Base-by-base conservation (phyloP, 805 yeast species). In the Torulaspora franciscae region DNA sequence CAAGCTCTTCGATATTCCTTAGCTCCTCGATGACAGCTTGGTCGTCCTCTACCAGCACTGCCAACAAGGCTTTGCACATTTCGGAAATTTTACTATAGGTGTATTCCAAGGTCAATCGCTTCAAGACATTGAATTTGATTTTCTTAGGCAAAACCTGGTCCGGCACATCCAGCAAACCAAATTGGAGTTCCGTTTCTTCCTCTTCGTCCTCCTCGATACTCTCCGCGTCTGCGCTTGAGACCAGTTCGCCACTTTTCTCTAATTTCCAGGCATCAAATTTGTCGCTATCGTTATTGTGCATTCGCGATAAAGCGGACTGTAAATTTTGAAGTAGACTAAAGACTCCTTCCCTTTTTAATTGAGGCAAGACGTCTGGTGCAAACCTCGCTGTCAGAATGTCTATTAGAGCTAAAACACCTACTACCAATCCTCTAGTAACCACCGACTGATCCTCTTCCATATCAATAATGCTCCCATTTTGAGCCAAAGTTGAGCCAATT, bases 341-440 rank as follows among this genome's bases (percentile, higher is more conserved):
- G 17, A 61, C 51, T 0, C 96, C 96, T 55, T 87, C 95, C 44
- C 85, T 74, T 54, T 77, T 83, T 49, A 87, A 77, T 7, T 69
- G 71, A 0, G 60, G 55, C 5, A 79, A 56, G 45, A 76, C 80
- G 1, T 61, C 47, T 1, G 63, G 65, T 0, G 81, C 73, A 13
- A 73, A 65, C 35, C 72, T 70, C 5, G 62, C 60, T 0, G 79
- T 63, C 40, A 85, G 58, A 2, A 61, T 48, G 7, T 70, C 66
- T 1, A 79, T 67, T 10, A 82, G 62, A 1, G 74, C 64, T 9
- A 84, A 62, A 0, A 83, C 71, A 5, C 80, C 80, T 32, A 75
- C 64, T 2, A 82, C 63, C 11, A 79, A 59, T 8, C 47, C 46
- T 6, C 45, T 38, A 10, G 47, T 39, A 7, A 45, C 37, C 4